Evolutionary conservation across 2,329 filamentous ascomycete genomes (phyloP).

Genomic region (Monilinia laxa): DNA sequence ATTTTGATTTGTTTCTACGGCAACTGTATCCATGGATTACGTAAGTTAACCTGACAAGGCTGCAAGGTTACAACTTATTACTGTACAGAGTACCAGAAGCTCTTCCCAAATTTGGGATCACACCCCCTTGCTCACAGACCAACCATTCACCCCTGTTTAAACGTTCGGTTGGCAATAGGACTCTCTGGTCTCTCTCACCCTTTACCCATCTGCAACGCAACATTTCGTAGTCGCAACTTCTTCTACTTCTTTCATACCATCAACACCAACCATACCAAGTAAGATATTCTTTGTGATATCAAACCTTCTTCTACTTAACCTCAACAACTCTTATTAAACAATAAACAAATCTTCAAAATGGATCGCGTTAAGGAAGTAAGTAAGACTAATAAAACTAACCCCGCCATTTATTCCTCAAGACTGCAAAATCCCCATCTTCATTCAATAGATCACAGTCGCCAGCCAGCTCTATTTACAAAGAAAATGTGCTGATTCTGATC

Average conservation of each 20-base stretch:
- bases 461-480: not conserved
- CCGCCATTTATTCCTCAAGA: conserved; percentile 34
- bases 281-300: conserved; percentile 14
- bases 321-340: conserved; percentile 3
- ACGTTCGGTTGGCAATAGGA: conserved; percentile 24
- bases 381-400: conserved; percentile 39
- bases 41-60: not conserved
- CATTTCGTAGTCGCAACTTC: conserved; percentile 21
- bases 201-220: conserved; percentile 12
- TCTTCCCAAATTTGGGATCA: conserved; percentile 12
- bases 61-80: not conserved
- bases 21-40: conserved; percentile 12
- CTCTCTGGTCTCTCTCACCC: conserved; percentile 21
- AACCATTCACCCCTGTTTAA: conserved; percentile 21
- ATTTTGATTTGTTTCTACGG: conserved; percentile 27
- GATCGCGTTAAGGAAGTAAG: conserved; percentile 89
- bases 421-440: conserved; percentile 10
- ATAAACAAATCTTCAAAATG: conserved; percentile 53
- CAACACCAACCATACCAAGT: conserved; percentile 17
- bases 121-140: conserved; percentile 22
- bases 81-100: not conserved
- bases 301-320: not conserved
- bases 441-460: conserved; percentile 10
- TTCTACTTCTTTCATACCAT: conserved; percentile 17
- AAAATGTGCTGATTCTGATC: conserved; percentile 23